A percentile compares a stretch with the other conserved stretches of the same genome.
Evolutionary conservation across 352 stramenopile species (phyloP).

Genomic region (Sclerospora graminicola): DNA sequence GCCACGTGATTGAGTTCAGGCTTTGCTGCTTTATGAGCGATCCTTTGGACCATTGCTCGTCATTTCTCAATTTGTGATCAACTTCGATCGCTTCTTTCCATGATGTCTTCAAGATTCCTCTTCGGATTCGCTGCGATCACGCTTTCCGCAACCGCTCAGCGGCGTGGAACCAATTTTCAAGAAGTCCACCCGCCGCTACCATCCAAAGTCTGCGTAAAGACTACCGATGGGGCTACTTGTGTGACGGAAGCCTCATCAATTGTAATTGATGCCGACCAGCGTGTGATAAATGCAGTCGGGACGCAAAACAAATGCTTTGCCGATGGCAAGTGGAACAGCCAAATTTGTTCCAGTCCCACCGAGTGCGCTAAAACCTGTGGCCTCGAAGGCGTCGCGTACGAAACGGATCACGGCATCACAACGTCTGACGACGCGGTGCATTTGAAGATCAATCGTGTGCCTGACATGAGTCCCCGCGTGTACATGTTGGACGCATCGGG

Average conservation of each 20-base stretch:
- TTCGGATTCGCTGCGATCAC: neutral
- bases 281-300: conserved; percentile 40
- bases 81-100: too few relatives aligned
- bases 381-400: conserved; percentile 46
- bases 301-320: conserved; percentile 47
- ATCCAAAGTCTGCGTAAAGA: conserved; percentile 12
- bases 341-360: conserved; percentile 32
- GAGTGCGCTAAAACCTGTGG: conserved; percentile 35
- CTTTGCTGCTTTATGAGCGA: too few relatives aligned
- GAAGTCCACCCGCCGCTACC: conserved; percentile 37
- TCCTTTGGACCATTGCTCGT: too few relatives aligned
- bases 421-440: conserved; percentile 13
- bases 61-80: too few relatives aligned
- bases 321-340: conserved; percentile 29
- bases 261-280: conserved; percentile 52
- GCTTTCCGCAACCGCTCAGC: conserved; percentile 18
- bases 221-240: conserved; percentile 9
- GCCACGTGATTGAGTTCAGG: too few relatives aligned
- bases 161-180: conserved; percentile 21
- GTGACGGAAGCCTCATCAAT: conserved; percentile 22
- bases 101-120: too few relatives aligned
- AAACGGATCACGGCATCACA: conserved; percentile 37
- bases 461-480: conserved; percentile 42
- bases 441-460: conserved; percentile 40
- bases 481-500: conserved; percentile 29